These are phyloP conservation scores for Zymoseptoria brevis DNA, from an alignment of 2,329 filamentous ascomycete species.

Conservation along the genomic window DNA sequence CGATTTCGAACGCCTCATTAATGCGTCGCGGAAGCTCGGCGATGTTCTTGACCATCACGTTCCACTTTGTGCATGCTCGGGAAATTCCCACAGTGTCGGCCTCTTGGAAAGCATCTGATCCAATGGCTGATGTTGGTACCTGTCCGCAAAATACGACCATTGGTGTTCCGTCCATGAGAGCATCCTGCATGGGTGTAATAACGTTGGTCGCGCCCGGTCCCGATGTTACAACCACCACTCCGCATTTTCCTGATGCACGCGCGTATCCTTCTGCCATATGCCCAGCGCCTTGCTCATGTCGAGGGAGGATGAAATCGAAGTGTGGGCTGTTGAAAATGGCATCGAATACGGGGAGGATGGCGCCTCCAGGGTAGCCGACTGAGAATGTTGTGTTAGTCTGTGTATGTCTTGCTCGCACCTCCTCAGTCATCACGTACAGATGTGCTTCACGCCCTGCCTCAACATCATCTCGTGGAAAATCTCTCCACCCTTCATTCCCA, in stretches of 20 bases:
- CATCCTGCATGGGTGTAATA: constrained; percentile 92
- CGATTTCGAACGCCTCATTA: constrained; percentile 97
- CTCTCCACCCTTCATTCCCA: constrained; percentile 89
- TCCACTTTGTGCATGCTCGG: constrained; percentile 95
- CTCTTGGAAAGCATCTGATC: constrained; percentile 94
- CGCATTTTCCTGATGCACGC: constrained; percentile 83
- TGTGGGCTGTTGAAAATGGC: constrained; percentile 97
- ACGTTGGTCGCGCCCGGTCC: constrained; percentile 96
- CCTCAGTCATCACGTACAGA: constrained; percentile 59
- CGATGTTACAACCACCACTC: constrained; percentile 93
- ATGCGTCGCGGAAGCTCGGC: constrained; percentile 88
- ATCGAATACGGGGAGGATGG: constrained; percentile 95
- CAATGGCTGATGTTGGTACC: constrained; percentile 82
- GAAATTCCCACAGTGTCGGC: constrained; percentile 92
- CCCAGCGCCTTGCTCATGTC: constrained; percentile 94
- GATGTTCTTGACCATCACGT: constrained; percentile 94
- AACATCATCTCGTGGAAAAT: constrained; percentile 99
- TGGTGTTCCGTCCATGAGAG: constrained; percentile 87
- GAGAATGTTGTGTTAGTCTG: constrained; percentile 13
- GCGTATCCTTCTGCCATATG: constrained; percentile 99
- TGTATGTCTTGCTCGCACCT: constrained; percentile 2
- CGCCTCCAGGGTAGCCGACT: constrained; percentile 77
- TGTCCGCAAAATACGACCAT: constrained; percentile 95
- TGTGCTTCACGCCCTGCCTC: constrained; percentile 80
- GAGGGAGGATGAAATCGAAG: constrained; percentile 90